Conservation (phyloP, 1,139 yeast species). For the Candida sanyaensis region DNA sequence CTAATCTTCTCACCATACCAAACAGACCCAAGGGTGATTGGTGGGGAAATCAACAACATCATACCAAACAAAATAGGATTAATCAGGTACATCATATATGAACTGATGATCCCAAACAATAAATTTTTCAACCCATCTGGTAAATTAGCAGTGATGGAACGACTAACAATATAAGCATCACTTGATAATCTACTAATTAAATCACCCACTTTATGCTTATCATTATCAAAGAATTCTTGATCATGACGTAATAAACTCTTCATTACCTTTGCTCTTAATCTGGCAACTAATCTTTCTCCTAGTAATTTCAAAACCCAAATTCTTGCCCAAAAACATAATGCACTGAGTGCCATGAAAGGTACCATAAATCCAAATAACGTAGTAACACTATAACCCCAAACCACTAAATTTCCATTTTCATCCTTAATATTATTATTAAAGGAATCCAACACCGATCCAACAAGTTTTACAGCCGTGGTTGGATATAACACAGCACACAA, state of each 20-base stretch:
- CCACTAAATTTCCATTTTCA: constrained; percentile 41
- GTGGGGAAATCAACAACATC: constrained; percentile 54
- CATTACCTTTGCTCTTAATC: constrained; percentile 51
- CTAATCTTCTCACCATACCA: constrained; percentile 53
- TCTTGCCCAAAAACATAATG: constrained; percentile 52
- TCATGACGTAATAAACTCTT: constrained; percentile 53
- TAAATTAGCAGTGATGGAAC: constrained; percentile 46
- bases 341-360: constrained; percentile 47
- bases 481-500: constrained; percentile 50
- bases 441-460: constrained; percentile 51
- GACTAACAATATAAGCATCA: constrained; percentile 54
- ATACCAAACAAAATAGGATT: constrained; percentile 49
- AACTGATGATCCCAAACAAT: constrained; percentile 44
- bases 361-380: constrained; percentile 46
- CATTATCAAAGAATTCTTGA: constrained; percentile 50
- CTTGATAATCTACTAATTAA: constrained; percentile 54
- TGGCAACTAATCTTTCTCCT: constrained; percentile 47
- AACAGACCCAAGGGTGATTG: constrained; percentile 52
- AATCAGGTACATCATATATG: constrained; percentile 50
- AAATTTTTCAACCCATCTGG: constrained; percentile 53
- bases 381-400: constrained; percentile 49
- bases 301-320: constrained; percentile 48
- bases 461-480: constrained; percentile 46
- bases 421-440: constrained; percentile 38
- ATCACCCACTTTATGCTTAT: constrained; percentile 58